Conservation (phyloP, 305 asterid species). For the Vinca major region DNA sequence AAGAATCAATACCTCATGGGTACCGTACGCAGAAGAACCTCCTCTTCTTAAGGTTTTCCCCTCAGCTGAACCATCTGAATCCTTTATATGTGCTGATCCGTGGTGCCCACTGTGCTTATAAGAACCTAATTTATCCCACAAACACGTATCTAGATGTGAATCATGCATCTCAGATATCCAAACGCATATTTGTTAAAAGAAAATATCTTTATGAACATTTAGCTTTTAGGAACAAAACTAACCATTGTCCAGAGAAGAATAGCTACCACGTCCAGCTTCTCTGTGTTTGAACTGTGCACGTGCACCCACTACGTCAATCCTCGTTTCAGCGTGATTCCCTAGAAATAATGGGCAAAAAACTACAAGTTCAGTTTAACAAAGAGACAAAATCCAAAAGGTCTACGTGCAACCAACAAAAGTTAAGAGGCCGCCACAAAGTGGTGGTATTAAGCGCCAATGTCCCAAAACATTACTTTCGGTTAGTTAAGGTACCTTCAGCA, state of each 20-base stretch:
- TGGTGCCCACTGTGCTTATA: slow-evolving; percentile 66
- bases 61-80: slow-evolving; percentile 53
- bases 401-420: neutral
- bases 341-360: neutral
- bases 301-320: slow-evolving; percentile 30
- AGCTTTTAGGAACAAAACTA: slow-evolving; percentile 24
- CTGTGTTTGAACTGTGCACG: slow-evolving; percentile 43
- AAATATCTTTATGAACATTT: slow-evolving; percentile 8
- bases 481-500: slow-evolving; percentile 45
- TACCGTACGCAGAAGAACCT: slow-evolving; percentile 20
- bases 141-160: slow-evolving; percentile 12
- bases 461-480: neutral
- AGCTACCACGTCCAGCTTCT: slow-evolving; percentile 50
- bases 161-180: neutral
- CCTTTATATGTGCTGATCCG: slow-evolving; percentile 50
- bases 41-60: slow-evolving; percentile 36
- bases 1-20: slow-evolving; percentile 21
- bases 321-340: slow-evolving; percentile 47
- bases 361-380: neutral
- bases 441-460: neutral
- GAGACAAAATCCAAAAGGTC: neutral
- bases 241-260: slow-evolving; percentile 59
- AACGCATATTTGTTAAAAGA: neutral
- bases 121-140: slow-evolving; percentile 42
- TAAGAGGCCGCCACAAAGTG: neutral